These are phyloP conservation scores for Danielia reshetovae DNA, from an alignment of 805 yeast species.

Conservation along the genomic window DNA sequence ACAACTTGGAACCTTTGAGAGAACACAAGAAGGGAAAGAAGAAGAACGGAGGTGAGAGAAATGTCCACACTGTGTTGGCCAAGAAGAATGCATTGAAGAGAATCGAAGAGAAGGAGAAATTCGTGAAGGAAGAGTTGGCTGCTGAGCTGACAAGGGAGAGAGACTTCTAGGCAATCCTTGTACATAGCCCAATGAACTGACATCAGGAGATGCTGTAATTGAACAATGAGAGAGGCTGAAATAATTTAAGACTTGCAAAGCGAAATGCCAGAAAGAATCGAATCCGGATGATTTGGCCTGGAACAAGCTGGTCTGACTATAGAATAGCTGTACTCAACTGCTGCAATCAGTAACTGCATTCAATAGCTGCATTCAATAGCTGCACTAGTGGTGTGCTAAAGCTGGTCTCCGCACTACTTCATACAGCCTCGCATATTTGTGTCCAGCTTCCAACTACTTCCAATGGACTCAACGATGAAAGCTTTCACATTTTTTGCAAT, in stretches of 20 bases:
- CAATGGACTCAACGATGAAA: constrained; percentile 11
- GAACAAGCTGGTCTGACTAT: too few relatives aligned
- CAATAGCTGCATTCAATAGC: too few relatives aligned
- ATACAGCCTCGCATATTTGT: neutral
- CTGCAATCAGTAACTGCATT: too few relatives aligned
- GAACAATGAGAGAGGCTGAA: too few relatives aligned
- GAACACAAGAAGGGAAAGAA: constrained; percentile 68
- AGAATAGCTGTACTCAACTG: too few relatives aligned
- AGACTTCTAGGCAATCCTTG: constrained; percentile 26
- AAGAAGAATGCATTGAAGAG: constrained; percentile 59
- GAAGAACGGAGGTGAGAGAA: constrained; percentile 83
- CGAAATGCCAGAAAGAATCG: too few relatives aligned
- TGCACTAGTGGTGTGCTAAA: too few relatives aligned
- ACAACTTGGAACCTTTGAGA: constrained; percentile 48
- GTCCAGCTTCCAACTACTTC: neutral
- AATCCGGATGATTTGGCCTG: too few relatives aligned
- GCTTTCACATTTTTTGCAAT: constrained; percentile 11
- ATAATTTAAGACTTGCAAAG: too few relatives aligned
- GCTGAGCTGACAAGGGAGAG: constrained; percentile 42
- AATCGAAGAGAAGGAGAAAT: constrained; percentile 48
- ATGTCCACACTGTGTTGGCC: constrained; percentile 47
- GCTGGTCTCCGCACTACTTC: too few relatives aligned
- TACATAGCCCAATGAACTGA: too few relatives aligned
- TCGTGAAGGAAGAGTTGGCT: constrained; percentile 34
- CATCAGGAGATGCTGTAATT: too few relatives aligned